These are phyloP conservation scores for Verticillium alfalfae DNA, from an alignment of 2,329 filamentous ascomycete genomes.

Conservation along the genomic window DNA sequence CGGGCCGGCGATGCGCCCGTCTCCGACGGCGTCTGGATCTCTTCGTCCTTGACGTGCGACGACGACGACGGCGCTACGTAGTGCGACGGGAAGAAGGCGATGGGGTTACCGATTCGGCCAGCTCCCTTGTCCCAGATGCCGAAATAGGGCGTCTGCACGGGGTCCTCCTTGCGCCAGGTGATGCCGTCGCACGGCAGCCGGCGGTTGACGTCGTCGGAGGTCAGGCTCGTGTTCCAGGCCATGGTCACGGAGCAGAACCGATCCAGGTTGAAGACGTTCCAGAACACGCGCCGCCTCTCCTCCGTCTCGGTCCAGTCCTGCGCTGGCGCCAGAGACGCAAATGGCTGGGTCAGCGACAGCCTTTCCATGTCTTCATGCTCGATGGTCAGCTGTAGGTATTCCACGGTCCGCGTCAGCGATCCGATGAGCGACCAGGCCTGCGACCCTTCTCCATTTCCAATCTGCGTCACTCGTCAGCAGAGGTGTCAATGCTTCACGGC, in stretches of 20 bases:
- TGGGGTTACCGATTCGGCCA: constrained; percentile 23
- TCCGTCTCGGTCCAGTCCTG: constrained; percentile 22
- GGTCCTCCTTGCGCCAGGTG: constrained; percentile 27
- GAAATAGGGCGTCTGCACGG: constrained; percentile 30
- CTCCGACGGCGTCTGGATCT: not conserved
- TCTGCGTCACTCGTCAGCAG: constrained; percentile 18
- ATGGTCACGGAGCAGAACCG: constrained; percentile 15
- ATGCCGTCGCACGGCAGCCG: constrained; percentile 27
- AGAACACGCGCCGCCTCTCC: constrained; percentile 22
- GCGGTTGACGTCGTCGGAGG: constrained; percentile 20
- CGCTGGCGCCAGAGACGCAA: constrained; percentile 17
- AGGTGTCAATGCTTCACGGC: not conserved
- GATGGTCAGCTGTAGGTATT: constrained; percentile 22
- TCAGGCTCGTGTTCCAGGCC: constrained; percentile 24
- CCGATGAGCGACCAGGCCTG: constrained; percentile 22
- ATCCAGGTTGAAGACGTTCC: constrained; percentile 22
- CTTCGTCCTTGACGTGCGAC: constrained; percentile 5
- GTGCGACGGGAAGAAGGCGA: constrained; percentile 19
- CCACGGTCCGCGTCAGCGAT: constrained; percentile 21
- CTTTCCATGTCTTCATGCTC: constrained; percentile 18
- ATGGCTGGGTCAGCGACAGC: constrained; percentile 19
- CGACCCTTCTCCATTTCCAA: constrained; percentile 18
- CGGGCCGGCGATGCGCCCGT: constrained; percentile 4
- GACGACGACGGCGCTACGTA: not conserved
- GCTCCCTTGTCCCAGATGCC: constrained; percentile 32